phyloP scores from a whole-genome alignment of 176 grass and related monocot species.

The Bolboschoenus planiculmis region DNA sequence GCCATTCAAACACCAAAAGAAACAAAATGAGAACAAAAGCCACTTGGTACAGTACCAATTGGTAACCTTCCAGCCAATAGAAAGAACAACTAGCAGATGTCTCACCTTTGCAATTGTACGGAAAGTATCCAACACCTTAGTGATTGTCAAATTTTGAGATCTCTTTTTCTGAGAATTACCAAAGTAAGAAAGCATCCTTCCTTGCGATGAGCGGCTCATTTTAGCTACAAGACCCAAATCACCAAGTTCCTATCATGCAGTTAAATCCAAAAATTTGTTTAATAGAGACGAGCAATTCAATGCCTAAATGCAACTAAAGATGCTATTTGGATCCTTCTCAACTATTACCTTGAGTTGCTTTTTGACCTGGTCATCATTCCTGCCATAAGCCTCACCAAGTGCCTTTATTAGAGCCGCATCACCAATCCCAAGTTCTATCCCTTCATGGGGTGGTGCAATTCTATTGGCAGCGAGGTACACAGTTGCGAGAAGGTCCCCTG shows the following conservation, averaged over 20 bases:
- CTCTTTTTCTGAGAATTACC: constrained; percentile 36
- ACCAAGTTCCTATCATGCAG: constrained; percentile 60
- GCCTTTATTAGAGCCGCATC: constrained; percentile 83
- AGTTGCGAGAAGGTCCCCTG: constrained; percentile 65
- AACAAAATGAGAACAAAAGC: background rate
- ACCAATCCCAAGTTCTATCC: constrained; percentile 89
- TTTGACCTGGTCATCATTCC: constrained; percentile 94
- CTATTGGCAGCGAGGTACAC: constrained; percentile 88
- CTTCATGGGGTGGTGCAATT: constrained; percentile 86
- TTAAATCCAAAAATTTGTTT: background rate
- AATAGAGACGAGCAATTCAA: background rate
- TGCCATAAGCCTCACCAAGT: constrained; percentile 84
- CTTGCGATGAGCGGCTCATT: constrained; percentile 84
- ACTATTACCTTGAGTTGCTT: constrained; percentile 70
- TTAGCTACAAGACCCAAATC: constrained; percentile 96
- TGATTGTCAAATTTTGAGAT: constrained; percentile 69
- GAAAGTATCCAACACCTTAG: constrained; percentile 66
- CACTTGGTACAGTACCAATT: background rate
- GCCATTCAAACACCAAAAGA: background rate
- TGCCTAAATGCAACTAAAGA: background rate
- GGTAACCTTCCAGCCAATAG: background rate
- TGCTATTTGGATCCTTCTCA: background rate
- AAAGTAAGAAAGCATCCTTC: constrained; percentile 53
- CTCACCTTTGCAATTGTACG: constrained; percentile 84
- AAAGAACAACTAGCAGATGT: background rate